Percentiles rank a stretch among this genome's conserved stretches.
Conservation (phyloP, 2,329 filamentous ascomycete genomes). For the Nothophoma quercina region DNA sequence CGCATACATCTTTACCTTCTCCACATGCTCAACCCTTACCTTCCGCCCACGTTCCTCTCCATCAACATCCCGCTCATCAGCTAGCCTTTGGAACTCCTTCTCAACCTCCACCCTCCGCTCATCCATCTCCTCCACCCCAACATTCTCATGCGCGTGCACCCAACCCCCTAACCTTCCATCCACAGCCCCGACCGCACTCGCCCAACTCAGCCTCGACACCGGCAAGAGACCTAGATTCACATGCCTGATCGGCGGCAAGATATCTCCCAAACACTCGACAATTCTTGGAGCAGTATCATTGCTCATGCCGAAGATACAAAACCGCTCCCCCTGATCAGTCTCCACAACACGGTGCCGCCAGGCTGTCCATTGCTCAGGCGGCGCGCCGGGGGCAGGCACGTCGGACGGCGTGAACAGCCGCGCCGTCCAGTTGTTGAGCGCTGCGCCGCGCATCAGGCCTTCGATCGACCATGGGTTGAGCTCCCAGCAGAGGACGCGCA, state of each 20-base stretch:
- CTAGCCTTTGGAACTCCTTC: slow-evolving; percentile 46
- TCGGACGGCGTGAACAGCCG: not conserved
- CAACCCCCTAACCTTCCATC: slow-evolving; percentile 59
- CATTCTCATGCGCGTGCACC: slow-evolving; percentile 69
- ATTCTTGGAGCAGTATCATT: slow-evolving; percentile 45
- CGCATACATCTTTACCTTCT: slow-evolving; percentile 66
- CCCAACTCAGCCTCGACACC: slow-evolving; percentile 59
- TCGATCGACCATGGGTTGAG: slow-evolving; percentile 69
- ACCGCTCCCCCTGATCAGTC: slow-evolving; percentile 15
- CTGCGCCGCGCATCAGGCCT: slow-evolving; percentile 52
- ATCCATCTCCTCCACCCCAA: slow-evolving; percentile 49
- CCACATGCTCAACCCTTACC: slow-evolving; percentile 58
- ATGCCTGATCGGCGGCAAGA: slow-evolving; percentile 57
- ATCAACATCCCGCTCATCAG: slow-evolving; percentile 39
- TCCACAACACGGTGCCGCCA: not conserved
- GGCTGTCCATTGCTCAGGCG: not conserved
- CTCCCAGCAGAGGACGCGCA: slow-evolving; percentile 82
- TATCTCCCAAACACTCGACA: not conserved
- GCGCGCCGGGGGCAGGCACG: not conserved
- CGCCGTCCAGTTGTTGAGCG: slow-evolving; percentile 50
- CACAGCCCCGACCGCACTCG: slow-evolving; percentile 57
- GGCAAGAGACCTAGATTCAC: slow-evolving; percentile 67
- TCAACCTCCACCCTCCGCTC: slow-evolving; percentile 47
- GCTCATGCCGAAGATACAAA: slow-evolving; percentile 52
- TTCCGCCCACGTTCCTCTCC: not conserved